Conservation (phyloP, 176 grass and related monocot genomes). For the Bolboschoenus planiculmis region DNA sequence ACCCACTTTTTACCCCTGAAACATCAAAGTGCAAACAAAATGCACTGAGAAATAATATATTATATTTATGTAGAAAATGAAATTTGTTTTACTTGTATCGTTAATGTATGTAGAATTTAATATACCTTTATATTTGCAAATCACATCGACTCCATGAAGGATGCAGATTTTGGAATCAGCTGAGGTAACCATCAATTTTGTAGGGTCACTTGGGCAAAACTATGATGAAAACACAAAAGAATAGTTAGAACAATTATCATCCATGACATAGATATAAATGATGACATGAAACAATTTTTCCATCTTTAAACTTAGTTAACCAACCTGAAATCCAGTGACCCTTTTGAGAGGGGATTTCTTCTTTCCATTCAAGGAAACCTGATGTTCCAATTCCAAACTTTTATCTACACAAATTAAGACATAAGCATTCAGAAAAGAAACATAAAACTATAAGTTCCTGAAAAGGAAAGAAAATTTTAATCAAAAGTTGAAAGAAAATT, state of each 20-base stretch:
- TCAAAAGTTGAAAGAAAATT: not conserved
- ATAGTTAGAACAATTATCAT: constrained; percentile 24
- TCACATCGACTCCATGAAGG: constrained; percentile 54
- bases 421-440: constrained; percentile 11
- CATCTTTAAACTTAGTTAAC: constrained; percentile 7
- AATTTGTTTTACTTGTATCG: not conserved
- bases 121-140: constrained; percentile 83
- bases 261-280: not conserved
- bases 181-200: constrained; percentile 74
- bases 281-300: not conserved
- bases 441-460: not conserved
- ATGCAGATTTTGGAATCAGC: constrained; percentile 83
- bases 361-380: constrained; percentile 45
- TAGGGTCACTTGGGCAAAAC: constrained; percentile 64
- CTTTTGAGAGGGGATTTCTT: constrained; percentile 74
- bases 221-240: constrained; percentile 20
- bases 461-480: not conserved
- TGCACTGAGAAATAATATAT: not conserved
- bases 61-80: not conserved
- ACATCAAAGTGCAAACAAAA: constrained; percentile 11
- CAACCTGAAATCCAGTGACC: constrained; percentile 82
- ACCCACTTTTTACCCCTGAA: constrained; percentile 52
- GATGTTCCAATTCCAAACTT: constrained; percentile 46
- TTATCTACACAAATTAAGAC: constrained; percentile 34
- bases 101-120: constrained; percentile 10